These are phyloP conservation scores for Candida gorgasii DNA, from an alignment of 805 yeast genomes.

Conservation along the genomic window DNA sequence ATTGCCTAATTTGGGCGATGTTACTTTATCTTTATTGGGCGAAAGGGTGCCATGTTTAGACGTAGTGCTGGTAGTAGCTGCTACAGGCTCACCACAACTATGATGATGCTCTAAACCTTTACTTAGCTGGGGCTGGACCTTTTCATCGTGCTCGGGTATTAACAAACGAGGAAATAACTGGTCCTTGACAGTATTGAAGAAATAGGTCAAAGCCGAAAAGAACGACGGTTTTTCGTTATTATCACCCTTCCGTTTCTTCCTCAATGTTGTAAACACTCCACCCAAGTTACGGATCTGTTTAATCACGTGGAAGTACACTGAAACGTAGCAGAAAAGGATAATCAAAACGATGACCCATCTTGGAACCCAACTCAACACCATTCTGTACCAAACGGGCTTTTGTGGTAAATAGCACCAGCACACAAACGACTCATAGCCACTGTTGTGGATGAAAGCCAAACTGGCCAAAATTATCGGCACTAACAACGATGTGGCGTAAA, in stretches of 20 bases:
- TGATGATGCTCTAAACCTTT: not conserved
- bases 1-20: not conserved
- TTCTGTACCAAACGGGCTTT: conserved; percentile 68
- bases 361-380: conserved; percentile 80
- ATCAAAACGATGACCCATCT: conserved; percentile 65
- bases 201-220: conserved; percentile 33
- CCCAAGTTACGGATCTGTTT: conserved; percentile 59
- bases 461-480: conserved; percentile 70
- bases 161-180: conserved; percentile 27
- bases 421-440: conserved; percentile 62
- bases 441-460: conserved; percentile 59
- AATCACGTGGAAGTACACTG: conserved; percentile 72
- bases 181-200: conserved; percentile 23
- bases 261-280: conserved; percentile 41
- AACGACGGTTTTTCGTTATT: conserved; percentile 30
- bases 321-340: conserved; percentile 63
- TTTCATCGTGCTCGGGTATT: conserved; percentile 25
- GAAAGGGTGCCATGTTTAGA: not conserved
- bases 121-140: not conserved
- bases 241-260: conserved; percentile 15
- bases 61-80: not conserved
- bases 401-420: conserved; percentile 82
- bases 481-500: conserved; percentile 58
- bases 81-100: conserved; percentile 8
- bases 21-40: not conserved